Base-by-base conservation (phyloP, 2,329 filamentous ascomycete genomes). In the Alternaria longipes region DNA sequence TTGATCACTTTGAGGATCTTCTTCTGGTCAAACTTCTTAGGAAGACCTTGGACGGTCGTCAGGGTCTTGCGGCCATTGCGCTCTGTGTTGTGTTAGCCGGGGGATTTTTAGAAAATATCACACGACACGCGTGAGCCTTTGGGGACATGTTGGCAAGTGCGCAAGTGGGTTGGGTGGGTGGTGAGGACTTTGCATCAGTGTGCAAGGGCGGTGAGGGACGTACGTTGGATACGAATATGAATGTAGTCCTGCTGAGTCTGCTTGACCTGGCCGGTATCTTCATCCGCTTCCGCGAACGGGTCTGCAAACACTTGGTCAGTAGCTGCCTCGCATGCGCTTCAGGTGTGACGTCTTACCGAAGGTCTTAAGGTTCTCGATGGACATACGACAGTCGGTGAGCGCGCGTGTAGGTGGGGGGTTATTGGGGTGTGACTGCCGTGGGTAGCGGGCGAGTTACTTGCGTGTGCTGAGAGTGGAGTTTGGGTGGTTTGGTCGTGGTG, bases 271-370 rank as follows among this genome's bases (percentile, higher is more conserved):
- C 94, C 94, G 83, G 91, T 94, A 84, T 97, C 94, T 90, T 97
- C 94, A 93, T 97, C 95, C 89, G 94, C 95, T 92, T 98, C 95
- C 91, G 95, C 95, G 93, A 99, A 99, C 91, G 95, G 95, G 91
- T 99, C 60, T 63, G 42, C 32, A 22, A 18, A 18, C 11, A 24
- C 42, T 2, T 16, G 7, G 36, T 63, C 36, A 63, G 60, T 50
- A 46, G n/a, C 32, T 36, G 47, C 24, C 16, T 56, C 30, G 47
- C 47, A 52, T 50, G 50, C 51, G 50, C 49, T 56, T 42, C 34
- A 26, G 34, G 46, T 24, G 51, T 40, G 40, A 38, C 49, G 22
- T 56, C 52, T 60, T 56, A 63, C 60, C 95, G 68, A 74, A 74
- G 69, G 69, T 69, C 68, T 75, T 73, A 64, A 75, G 70, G 65